phyloP scores from a whole-genome alignment of 169 alveolate species.

The Eimeria acervulina region DNA sequence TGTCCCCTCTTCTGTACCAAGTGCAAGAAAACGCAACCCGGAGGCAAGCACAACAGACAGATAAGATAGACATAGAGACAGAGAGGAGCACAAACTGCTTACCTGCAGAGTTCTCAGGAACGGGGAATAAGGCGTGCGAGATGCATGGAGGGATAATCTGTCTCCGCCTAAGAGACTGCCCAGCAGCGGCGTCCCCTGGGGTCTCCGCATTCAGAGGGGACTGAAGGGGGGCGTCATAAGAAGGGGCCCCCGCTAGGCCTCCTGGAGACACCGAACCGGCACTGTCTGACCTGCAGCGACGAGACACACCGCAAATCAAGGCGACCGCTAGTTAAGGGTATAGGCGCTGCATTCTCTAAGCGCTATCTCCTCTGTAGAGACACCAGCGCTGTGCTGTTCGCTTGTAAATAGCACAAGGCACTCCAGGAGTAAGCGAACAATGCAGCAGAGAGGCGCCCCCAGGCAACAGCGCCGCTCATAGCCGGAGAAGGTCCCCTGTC shows the following conservation, averaged over 20 bases:
- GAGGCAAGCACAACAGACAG: not conserved
- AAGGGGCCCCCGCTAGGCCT: not conserved
- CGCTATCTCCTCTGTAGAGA: not conserved
- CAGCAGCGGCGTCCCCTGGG: not conserved
- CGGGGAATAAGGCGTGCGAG: slow-evolving; percentile 27
- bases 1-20: not conserved
- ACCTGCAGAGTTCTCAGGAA: slow-evolving; percentile 39
- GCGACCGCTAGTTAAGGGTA: not conserved
- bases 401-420: not conserved
- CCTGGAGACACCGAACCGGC: not conserved
- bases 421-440: not conserved
- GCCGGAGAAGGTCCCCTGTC: not conserved
- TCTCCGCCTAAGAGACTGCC: not conserved
- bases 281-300: not conserved
- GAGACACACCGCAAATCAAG: not conserved
- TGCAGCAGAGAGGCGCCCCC: not conserved
- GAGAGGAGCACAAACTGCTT: not conserved
- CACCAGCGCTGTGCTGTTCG: not conserved
- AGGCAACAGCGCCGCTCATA: not conserved
- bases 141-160: slow-evolving; percentile 39
- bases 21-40: not conserved
- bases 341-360: not conserved
- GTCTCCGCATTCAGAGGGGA: not conserved
- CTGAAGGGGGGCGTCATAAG: not conserved
- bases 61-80: too few species aligned